Base-by-base conservation (phyloP, 805 yeast species). In the Starmerella gropengiesseri region DNA sequence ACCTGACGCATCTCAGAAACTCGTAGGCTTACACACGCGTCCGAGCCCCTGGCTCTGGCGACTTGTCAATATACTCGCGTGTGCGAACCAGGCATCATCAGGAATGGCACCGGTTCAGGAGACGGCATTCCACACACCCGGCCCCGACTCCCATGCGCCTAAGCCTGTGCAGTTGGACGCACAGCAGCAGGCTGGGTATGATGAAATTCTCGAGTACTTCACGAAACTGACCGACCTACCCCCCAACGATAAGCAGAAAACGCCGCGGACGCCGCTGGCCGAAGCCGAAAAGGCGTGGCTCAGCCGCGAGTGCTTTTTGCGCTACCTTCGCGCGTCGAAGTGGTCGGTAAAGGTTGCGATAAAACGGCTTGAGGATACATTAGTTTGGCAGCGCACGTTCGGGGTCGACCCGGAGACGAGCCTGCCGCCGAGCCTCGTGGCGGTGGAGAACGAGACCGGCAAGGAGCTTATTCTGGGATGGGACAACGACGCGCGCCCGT, bases 361-460 rank as follows among this genome's bases (percentile, higher is more conserved):
- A 38, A 71, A 71, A 43, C 74, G 98, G 56, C 68, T 91, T 9
- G 80, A 76, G 51, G 73, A 75, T 18, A 79, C 97, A 0, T 52
- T 91, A 17, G 78, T 83, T 3, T 91, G 98, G 98, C 76, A 98
- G 66, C 76, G 96, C 53, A 89, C 82, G 52, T 87, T 86, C 58
- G 96, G 96, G 19, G 78, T 81, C 27, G 63, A 61, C 33, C 62
- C 65, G n/a, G 31, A 49, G 29, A 26, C 55, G n/a, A 30, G 35
- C 7, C 52, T 66, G 36, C 48, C 63, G 13, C 54, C 62, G 2
- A 65, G 60, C 13, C 28, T 55, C 35, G 62, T 64, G 12, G 48
- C 74, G 0, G 69, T 63, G 1, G 96, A 91, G 64, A 81, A 83
- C 60, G 87, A 77, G 58, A 79, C 94, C 0, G 99, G 98, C 44